Evolutionary conservation across 164 flowering plant species (phyloP).

Genomic region (Tetrastigma voinierianum): DNA sequence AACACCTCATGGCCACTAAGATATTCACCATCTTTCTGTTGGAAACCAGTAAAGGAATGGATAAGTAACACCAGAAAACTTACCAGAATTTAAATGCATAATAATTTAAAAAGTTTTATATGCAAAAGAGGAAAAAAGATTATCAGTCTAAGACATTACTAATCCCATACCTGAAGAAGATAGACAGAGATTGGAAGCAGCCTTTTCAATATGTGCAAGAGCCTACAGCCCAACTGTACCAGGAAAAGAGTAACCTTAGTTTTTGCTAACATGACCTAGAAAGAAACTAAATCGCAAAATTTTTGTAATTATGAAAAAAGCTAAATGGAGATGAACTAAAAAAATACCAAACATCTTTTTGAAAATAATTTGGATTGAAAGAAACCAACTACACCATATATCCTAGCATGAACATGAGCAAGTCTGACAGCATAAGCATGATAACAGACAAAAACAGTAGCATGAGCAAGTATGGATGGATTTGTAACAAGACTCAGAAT

Average conservation of each 20-base stretch:
- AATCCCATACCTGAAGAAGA: conserved; percentile 75
- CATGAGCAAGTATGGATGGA: too few species aligned
- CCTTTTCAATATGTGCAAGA: conserved; percentile 86
- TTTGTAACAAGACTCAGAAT: too few species aligned
- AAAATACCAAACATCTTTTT: too few species aligned
- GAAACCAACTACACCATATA: too few species aligned
- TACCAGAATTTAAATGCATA: not conserved
- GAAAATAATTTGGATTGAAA: too few species aligned
- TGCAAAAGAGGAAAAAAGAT: not conserved
- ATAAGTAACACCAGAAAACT: conserved; percentile 1
- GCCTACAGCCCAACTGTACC: conserved; percentile 76
- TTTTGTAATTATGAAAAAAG: too few species aligned
- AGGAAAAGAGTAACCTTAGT: conserved; percentile 15
- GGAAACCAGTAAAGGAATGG: conserved; percentile 3
- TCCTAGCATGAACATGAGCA: too few species aligned
- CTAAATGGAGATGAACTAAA: too few species aligned
- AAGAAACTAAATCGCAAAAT: too few species aligned
- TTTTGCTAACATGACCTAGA: too few species aligned
- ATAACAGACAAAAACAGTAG: too few species aligned
- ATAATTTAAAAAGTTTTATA: not conserved
- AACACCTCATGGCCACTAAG: conserved; percentile 92
- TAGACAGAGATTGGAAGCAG: conserved; percentile 87
- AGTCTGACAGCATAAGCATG: too few species aligned
- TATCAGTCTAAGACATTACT: not conserved
- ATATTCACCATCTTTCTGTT: conserved; percentile 95